Base-by-base conservation (phyloP, 805 yeast species). In the Metschnikowia continentalis region DNA sequence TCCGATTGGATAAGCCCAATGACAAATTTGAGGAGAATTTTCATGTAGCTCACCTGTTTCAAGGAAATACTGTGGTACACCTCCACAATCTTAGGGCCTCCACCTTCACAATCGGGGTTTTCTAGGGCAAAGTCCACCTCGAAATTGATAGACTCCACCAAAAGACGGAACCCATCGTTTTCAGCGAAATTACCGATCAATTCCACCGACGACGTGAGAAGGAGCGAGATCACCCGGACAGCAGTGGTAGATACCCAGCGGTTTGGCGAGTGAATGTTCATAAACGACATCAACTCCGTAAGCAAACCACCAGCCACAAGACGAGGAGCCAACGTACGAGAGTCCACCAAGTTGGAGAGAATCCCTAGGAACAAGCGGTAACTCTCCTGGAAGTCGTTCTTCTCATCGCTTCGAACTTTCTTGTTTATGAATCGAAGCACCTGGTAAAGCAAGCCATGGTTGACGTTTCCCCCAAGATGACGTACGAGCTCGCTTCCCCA, bases 391-490 rank as follows among this genome's bases (percentile, higher is more conserved):
- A 48, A 59, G 30, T 41, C 54, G 40, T 67, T 67, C 5, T 64
- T 68, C 36, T 53, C 74, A 1, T 78, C 76, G 8, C 71, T 68
- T 44, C 72, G 66, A 35, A 82, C 57, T 39, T 75, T 68, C 51
- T 82, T 80, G 49, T 80, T 72, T n/a, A 89, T 80, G 40, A 75
- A 74, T 50, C 91, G 78, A 30, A 90, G 64, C 32, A 84, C 78
- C 61, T 88, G 90, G 69, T 86, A 88, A 37, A 91, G 62, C 11
- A 83, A 69, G 1, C 97, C 97, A 66, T 91, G 96, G 53, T 84
- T 82, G 37, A 91, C 90, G 63, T 89, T 89, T 8, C 94, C 97
- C 19, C 94, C 89, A 55, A 90, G 66, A 11, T 88, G 83, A 51
- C 90, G 77, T 48, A 90, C 75, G 20, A 91, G 75, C 57, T 90